phyloP scores from a whole-genome alignment of 1,284 basidiomycete genomes.

The Lignosus rhinocerotis region DNA sequence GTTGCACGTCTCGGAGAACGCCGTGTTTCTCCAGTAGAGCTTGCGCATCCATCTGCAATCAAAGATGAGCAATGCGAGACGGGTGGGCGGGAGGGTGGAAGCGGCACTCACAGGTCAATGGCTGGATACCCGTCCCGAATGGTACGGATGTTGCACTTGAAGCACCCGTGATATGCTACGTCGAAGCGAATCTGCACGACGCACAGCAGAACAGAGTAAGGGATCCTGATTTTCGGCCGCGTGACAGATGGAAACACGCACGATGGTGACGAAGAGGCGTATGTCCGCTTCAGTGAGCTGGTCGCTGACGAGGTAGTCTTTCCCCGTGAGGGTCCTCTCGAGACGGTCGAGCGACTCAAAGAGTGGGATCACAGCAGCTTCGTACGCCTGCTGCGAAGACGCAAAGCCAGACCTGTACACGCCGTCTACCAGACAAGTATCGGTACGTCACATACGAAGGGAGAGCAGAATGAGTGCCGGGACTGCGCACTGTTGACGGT shows the following conservation, averaged over 20 bases:
- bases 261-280: conserved; percentile 89
- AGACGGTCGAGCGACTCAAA: conserved; percentile 82
- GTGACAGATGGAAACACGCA: conserved; percentile 41
- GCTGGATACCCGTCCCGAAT: conserved; percentile 82
- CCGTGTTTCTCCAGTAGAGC: conserved; percentile 89
- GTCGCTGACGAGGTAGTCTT: conserved; percentile 83
- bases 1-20: conserved; percentile 88
- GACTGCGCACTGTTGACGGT: conserved; percentile 70
- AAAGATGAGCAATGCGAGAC: background rate
- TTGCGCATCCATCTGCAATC: conserved; percentile 74
- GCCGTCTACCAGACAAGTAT: conserved; percentile 51
- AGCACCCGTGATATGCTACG: conserved; percentile 89
- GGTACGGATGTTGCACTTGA: conserved; percentile 90
- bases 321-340: conserved; percentile 76
- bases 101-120: conserved; percentile 56
- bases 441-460: background rate
- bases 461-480: background rate
- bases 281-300: conserved; percentile 91
- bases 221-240: no score
- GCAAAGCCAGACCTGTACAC: conserved; percentile 94
- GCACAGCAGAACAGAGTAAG: background rate
- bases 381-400: conserved; percentile 79
- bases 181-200: conserved; percentile 55
- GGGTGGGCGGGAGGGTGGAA: conserved; percentile 20
- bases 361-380: conserved; percentile 68